Conservation (phyloP, 192 early-diverging fungal species). For the Umbelopsis vinacea region DNA sequence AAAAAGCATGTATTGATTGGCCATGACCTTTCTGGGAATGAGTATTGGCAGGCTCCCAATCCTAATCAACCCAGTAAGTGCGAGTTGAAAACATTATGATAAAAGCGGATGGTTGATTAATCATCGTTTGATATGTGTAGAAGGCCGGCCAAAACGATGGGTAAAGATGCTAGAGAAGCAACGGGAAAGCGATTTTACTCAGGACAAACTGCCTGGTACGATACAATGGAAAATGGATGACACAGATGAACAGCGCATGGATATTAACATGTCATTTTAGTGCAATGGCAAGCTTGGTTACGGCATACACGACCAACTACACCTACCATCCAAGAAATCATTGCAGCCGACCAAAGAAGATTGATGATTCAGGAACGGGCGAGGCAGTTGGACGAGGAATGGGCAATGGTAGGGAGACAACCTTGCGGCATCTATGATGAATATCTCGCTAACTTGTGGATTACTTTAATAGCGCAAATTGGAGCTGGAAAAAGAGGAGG, state of each 20-base stretch:
- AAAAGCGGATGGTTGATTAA: not conserved
- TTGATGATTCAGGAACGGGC: slow-evolving; percentile 33
- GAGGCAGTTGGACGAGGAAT: slow-evolving; percentile 36
- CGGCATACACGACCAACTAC: slow-evolving; percentile 32
- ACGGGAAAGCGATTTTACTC: slow-evolving; percentile 27
- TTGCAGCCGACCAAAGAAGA: slow-evolving; percentile 27
- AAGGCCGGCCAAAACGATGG: slow-evolving; percentile 37
- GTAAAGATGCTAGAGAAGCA: slow-evolving; percentile 39
- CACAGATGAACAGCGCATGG: not conserved
- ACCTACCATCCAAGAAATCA: slow-evolving; percentile 32
- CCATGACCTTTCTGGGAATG: slow-evolving; percentile 36
- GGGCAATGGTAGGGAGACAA: slow-evolving; percentile 22
- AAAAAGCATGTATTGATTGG: slow-evolving; percentile 43
- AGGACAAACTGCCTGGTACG: slow-evolving; percentile 38
- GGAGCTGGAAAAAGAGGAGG: not conserved
- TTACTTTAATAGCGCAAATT: slow-evolving; percentile 5
- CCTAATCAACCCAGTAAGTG: slow-evolving; percentile 17
- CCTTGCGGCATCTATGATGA: not conserved
- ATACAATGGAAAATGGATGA: not conserved
- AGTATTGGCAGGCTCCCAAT: slow-evolving; percentile 43
- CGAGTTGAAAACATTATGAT: not conserved
- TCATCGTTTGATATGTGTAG: not conserved
- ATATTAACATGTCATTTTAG: slow-evolving; percentile 12
- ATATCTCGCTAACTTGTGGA: not conserved
- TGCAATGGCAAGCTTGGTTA: slow-evolving; percentile 47